phyloP scores from a whole-genome alignment of 306 rosid species.

The Lathyrus sativus region DNA sequence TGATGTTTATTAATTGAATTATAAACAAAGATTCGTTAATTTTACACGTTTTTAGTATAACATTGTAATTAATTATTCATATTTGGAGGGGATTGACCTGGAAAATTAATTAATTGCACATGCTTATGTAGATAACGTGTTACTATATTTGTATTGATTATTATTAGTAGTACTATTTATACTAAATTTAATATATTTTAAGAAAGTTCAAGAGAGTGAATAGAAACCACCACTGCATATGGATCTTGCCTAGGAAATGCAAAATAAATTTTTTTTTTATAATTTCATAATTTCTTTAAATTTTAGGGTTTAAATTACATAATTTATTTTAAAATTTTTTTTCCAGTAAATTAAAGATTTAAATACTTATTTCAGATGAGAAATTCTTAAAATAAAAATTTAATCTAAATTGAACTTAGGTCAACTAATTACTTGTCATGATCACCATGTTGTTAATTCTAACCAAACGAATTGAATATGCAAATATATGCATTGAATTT shows the following conservation, averaged over 20 bases:
- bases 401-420: slow-evolving; percentile 3
- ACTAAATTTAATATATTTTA: background rate
- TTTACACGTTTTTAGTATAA: background rate
- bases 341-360: too few relatives aligned
- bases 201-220: background rate
- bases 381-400: background rate
- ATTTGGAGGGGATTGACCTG: slow-evolving; percentile 32
- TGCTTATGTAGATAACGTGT: slow-evolving; percentile 37
- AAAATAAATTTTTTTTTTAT: background rate
- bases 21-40: slow-evolving; percentile 34
- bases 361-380: background rate
- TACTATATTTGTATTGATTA: slow-evolving; percentile 9
- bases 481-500: background rate
- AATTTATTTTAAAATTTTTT: too few relatives aligned
- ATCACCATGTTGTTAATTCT: slow-evolving; percentile 29
- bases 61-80: slow-evolving; percentile 19
- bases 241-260: slow-evolving; percentile 3
- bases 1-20: slow-evolving; percentile 33
- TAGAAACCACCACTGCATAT: slow-evolving; percentile 17
- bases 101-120: slow-evolving; percentile 32
- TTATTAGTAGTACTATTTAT: background rate
- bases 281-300: too few relatives aligned
- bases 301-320: too few relatives aligned
- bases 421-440: slow-evolving; percentile 17
- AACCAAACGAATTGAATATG: background rate